phyloP scores from a whole-genome alignment of 352 stramenopile species.

The Phytophthora fragariae region DNA sequence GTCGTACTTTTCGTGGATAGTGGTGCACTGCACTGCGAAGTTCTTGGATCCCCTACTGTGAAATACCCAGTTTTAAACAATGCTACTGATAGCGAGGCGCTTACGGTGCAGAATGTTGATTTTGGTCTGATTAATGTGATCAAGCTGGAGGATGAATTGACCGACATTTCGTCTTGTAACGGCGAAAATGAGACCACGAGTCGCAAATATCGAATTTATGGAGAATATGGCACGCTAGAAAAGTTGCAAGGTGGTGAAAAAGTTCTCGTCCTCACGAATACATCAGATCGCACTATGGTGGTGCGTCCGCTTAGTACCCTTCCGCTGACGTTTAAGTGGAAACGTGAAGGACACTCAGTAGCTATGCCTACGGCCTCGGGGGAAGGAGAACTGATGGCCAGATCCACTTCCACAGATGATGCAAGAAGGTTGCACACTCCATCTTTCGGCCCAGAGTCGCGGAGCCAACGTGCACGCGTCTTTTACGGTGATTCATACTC shows the following conservation, averaged over 20 bases:
- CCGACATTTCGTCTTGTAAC: slow-evolving; percentile 32
- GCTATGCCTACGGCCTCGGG: slow-evolving; percentile 7
- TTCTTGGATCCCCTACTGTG: slow-evolving; percentile 22
- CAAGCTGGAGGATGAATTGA: slow-evolving; percentile 72
- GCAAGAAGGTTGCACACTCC: slow-evolving; percentile 33
- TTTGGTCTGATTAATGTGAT: slow-evolving; percentile 79
- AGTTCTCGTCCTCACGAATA: slow-evolving; percentile 67
- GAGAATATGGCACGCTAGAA: slow-evolving; percentile 26
- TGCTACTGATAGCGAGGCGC: slow-evolving; percentile 1
- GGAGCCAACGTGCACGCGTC: slow-evolving; percentile 32
- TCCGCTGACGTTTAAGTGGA: slow-evolving; percentile 72
- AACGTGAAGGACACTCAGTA: slow-evolving; percentile 3
- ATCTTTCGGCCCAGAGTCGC: slow-evolving; percentile 1
- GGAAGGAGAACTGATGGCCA: slow-evolving; percentile 31
- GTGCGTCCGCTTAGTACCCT: slow-evolving; percentile 79
- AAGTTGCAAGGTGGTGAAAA: slow-evolving; percentile 22
- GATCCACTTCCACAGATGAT: slow-evolving; percentile 39
- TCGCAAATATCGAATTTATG: slow-evolving; percentile 76
- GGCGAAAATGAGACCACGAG: slow-evolving; percentile 45
- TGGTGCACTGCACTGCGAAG: slow-evolving; percentile 57
- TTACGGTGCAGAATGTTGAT: slow-evolving; percentile 42
- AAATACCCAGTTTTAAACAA: background rate
- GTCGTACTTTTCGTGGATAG: slow-evolving; percentile 87
- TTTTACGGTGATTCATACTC: slow-evolving; percentile 62
- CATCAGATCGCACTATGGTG: slow-evolving; percentile 54